These are phyloP conservation scores for Musa schizocarpa DNA, from an alignment of 176 grass and related monocot genomes.

Conservation along the genomic window DNA sequence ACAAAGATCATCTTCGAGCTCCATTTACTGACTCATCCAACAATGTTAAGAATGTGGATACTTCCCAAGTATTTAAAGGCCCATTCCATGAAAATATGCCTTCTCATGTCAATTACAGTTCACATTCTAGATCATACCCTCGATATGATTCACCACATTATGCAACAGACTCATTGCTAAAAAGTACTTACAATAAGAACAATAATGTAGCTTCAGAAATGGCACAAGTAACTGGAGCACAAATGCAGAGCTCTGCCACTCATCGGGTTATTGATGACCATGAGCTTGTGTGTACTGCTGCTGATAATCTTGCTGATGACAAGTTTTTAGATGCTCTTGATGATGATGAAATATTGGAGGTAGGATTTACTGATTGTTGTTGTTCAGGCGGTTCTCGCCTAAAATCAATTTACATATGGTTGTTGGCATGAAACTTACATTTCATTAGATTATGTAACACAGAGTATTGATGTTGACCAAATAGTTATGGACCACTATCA, in stretches of 20 bases:
- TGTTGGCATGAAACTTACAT: not conserved
- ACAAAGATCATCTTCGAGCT: conserved; percentile 9
- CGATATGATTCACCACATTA: conserved; percentile 19
- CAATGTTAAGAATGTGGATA: conserved; percentile 24
- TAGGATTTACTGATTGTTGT: conserved; percentile 6
- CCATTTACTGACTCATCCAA: conserved; percentile 23
- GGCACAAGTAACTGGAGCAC: conserved; percentile 13
- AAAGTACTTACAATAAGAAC: conserved; percentile 13
- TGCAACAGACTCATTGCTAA: conserved; percentile 14
- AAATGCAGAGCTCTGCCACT: conserved; percentile 19
- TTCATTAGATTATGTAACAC: conserved; percentile 26
- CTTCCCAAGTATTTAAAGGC: conserved; percentile 17
- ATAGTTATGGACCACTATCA: conserved; percentile 95
- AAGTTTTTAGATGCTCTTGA: conserved; percentile 45
- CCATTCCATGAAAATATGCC: conserved; percentile 24
- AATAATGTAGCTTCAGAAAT: conserved; percentile 16
- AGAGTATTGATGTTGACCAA: conserved; percentile 86
- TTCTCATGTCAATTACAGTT: not conserved
- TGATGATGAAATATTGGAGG: conserved; percentile 79
- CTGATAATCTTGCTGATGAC: conserved; percentile 29
- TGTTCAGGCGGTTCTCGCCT: not conserved
- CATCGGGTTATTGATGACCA: conserved; percentile 14
- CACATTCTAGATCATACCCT: conserved; percentile 12
- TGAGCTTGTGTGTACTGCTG: conserved; percentile 3
- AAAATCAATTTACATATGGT: not conserved